These are phyloP conservation scores for Bolboschoenus planiculmis DNA, from an alignment of 176 grass and related monocot species.

Conservation along the genomic window DNA sequence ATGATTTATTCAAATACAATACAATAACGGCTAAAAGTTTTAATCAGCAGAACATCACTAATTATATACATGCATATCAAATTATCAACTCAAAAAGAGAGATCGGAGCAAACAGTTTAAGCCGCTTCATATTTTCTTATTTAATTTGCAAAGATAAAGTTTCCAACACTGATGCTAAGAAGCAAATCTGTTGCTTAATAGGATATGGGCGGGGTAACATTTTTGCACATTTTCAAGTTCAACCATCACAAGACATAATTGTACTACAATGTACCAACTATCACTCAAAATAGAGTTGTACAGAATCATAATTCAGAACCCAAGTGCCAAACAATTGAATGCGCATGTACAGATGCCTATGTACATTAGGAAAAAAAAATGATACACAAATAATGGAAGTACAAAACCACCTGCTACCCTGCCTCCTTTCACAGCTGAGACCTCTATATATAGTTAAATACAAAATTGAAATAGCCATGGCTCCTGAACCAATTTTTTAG, in stretches of 20 bases:
- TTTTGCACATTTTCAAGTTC: not conserved
- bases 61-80: no score
- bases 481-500: not conserved
- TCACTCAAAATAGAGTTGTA: not conserved
- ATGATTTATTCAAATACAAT: no score
- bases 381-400: not conserved
- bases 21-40: no score
- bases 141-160: not conserved
- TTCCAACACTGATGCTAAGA: not conserved
- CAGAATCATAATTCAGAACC: constrained; percentile 2
- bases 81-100: not conserved
- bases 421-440: not conserved
- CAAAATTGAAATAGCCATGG: not conserved
- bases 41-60: no score
- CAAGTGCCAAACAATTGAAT: not conserved
- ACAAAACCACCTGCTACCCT: not conserved
- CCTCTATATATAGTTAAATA: constrained; percentile 18
- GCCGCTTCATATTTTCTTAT: not conserved
- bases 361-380: constrained; percentile 20
- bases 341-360: constrained; percentile 19
- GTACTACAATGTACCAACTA: not conserved
- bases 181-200: not conserved
- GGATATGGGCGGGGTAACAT: not conserved
- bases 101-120: not conserved
- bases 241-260: not conserved